These are phyloP conservation scores for Amoebophrya sp. DNA, from an alignment of 169 alveolate species.

Conservation along the genomic window DNA sequence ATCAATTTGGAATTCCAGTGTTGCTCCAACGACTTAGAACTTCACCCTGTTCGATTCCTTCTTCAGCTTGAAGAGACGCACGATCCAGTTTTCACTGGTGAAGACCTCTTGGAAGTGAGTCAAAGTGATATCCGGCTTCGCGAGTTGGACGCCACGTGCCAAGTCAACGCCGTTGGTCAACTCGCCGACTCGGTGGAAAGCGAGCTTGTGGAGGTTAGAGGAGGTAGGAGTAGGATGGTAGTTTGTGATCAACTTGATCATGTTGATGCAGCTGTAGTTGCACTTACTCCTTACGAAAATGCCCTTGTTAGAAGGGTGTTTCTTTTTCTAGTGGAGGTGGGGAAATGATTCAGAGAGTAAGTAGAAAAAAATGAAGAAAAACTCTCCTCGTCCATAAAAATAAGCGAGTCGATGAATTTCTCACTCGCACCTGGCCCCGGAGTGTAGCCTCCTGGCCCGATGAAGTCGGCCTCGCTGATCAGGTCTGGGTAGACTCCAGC, in stretches of 20 bases:
- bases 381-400: too few species aligned
- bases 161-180: constrained; percentile 64
- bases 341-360: too few species aligned
- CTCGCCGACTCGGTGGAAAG: constrained; percentile 84
- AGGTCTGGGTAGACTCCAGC: constrained; percentile 69
- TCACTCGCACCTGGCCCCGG: background rate
- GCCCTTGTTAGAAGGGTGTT: too few species aligned
- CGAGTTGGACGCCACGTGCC: background rate
- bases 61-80: constrained; percentile 71
- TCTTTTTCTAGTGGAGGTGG: too few species aligned
- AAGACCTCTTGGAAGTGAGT: constrained; percentile 73
- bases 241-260: too few species aligned
- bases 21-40: too few species aligned
- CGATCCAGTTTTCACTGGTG: constrained; percentile 94
- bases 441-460: constrained; percentile 15
- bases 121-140: background rate
- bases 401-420: background rate
- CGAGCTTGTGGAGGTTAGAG: constrained; percentile 86
- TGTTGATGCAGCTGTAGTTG: too few species aligned
- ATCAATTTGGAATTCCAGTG: too few species aligned
- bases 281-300: too few species aligned
- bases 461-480: background rate
- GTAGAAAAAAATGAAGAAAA: too few species aligned
- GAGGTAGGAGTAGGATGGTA: too few species aligned
- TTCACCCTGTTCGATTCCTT: background rate